These are phyloP conservation scores for Verbascum thapsus DNA, from an alignment of 257 asterid genomes.

Conservation along the genomic window DNA sequence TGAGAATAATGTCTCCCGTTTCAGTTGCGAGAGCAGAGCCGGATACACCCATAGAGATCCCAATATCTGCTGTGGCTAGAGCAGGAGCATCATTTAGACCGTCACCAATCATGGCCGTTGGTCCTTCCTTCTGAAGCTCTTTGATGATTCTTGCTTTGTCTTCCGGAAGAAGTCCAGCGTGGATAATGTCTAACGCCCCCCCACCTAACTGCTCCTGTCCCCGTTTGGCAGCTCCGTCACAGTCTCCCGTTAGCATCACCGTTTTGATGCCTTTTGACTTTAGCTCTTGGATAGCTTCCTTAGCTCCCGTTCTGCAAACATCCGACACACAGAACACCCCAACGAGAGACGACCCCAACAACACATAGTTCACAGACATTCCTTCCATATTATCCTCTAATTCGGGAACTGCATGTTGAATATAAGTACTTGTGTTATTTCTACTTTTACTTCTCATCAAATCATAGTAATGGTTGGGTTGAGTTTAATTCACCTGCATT, in stretches of 20 bases:
- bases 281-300: constrained; percentile 69
- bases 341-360: constrained; percentile 56
- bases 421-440: neutral
- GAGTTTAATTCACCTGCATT: constrained; percentile 44
- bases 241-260: constrained; percentile 91
- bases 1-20: constrained; percentile 66
- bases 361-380: constrained; percentile 65
- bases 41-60: constrained; percentile 88
- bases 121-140: constrained; percentile 60
- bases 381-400: constrained; percentile 56
- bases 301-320: constrained; percentile 75
- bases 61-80: constrained; percentile 73
- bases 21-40: constrained; percentile 88
- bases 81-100: constrained; percentile 95
- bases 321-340: constrained; percentile 72
- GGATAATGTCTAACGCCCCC: constrained; percentile 55
- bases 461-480: too few species aligned
- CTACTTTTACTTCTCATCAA: too few species aligned
- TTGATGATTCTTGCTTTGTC: constrained; percentile 58
- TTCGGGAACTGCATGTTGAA: constrained; percentile 51
- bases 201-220: constrained; percentile 71
- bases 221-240: constrained; percentile 64
- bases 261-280: constrained; percentile 68
- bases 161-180: constrained; percentile 77
- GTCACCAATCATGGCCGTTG: constrained; percentile 84